Evolutionary conservation across 2,329 filamentous ascomycete genomes (phyloP), one percentile per base, ranked within the genome.

Genomic region (Colletotrichum sublineola): DNA sequence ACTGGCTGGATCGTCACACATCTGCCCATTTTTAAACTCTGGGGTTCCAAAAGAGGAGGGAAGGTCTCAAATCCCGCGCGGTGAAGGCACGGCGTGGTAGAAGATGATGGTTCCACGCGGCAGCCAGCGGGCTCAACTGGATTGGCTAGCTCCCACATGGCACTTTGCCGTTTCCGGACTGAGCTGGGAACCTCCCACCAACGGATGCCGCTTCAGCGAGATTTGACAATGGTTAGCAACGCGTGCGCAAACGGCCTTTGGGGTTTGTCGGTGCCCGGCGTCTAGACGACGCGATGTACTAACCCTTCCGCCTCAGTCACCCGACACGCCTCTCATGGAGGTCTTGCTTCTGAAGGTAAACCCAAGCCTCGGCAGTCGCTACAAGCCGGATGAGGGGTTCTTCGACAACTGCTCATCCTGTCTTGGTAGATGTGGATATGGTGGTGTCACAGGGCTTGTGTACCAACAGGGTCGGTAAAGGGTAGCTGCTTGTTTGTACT

Each of bases 211-310:
- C 68, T 57, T 61, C 55, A 73, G 58, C 66, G 66, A 70, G 61
- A 61, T 70, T 60, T 70, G 67, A 70, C 70, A n/a, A 61, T 63
- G 70, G 40, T 12, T 66, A 61, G 60, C 61, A 73, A 48, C 55
- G 61, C 67, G 66, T 66, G 60, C 65, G 69, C 65, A 65, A 68
- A 72, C 65, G 65, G 65, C 60, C 53, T 72, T 65, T 72, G 42
- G 46, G 50, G 50, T 52, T 60, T 53, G 69, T 68, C 65, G 65
- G 33, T 53, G 65, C 65, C 69, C 65, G 65, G 69, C 44, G 65
- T 55, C 44, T 48, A 53, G 65, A 68, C 52, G 58, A 72, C 18
- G 24, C 38, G 70, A 53, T 56, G 33, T 31, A 46, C 53, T 61
- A 73, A 33, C 24, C 61, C 46, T 65, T 38, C 66, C 65, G 70